Conservation (phyloP, 768 basidiomycete species). For the Pholiota microspora region DNA sequence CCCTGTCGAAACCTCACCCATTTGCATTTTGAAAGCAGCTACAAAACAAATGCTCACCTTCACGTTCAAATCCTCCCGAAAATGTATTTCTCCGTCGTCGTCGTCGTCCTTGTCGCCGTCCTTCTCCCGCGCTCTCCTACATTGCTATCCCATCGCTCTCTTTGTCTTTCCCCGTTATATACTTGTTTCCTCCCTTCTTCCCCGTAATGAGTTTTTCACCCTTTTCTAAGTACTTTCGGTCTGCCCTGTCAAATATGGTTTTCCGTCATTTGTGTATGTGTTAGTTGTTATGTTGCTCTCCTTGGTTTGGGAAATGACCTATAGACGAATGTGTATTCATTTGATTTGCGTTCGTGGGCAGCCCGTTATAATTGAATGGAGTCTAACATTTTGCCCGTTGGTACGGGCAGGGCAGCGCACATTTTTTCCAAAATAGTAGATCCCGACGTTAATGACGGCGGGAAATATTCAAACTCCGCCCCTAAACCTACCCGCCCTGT, state of each 20-base stretch:
- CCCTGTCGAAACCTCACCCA: slow-evolving; percentile 1
- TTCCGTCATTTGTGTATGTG: not conserved
- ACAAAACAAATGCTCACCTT: not conserved
- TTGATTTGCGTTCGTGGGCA: not conserved
- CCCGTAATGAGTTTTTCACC: not conserved
- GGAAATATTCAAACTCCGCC: no score
- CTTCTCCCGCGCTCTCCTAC: not conserved
- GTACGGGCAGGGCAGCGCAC: no score
- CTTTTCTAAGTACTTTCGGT: not conserved
- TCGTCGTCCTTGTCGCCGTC: no score
- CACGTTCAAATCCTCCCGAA: not conserved
- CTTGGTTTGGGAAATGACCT: not conserved
- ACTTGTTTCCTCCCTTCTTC: no score
- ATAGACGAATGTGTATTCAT: slow-evolving; percentile 1
- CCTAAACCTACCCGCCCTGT: no score
- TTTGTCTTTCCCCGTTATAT: not conserved
- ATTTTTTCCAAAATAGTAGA: no score
- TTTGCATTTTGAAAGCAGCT: not conserved
- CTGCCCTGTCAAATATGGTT: not conserved
- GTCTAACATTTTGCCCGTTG: no score
- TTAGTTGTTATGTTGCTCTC: not conserved
- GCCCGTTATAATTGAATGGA: no score
- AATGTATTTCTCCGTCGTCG: not conserved
- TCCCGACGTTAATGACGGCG: no score
- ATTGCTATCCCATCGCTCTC: not conserved